phyloP scores from a whole-genome alignment of 768 basidiomycete genomes.

The Rhodosporidiobolus odoratus region DNA sequence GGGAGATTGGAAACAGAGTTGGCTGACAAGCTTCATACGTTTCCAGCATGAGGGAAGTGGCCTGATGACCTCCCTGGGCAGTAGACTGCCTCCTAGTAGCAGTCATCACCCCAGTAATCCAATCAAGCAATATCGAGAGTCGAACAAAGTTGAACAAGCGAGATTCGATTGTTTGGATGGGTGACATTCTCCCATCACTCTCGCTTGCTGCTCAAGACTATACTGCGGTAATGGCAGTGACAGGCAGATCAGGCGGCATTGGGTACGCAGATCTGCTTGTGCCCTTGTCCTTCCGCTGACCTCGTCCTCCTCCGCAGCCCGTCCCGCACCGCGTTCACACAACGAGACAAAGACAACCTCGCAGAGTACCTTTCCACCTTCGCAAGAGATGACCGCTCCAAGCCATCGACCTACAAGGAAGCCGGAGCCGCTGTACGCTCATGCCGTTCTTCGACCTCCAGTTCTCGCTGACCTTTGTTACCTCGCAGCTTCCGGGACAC shows the following conservation, averaged over 20 bases:
- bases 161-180: background rate
- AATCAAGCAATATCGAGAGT: background rate
- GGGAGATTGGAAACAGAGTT: background rate
- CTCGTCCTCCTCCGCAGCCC: background rate
- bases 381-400: background rate
- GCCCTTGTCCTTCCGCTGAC: background rate
- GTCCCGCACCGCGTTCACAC: background rate
- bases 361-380: background rate
- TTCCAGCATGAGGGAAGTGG: constrained; percentile 33
- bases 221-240: background rate
- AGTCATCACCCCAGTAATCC: background rate
- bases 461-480: background rate
- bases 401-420: background rate
- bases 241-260: background rate
- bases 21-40: constrained; percentile 35
- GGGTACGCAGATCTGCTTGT: background rate
- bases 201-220: background rate
- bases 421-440: background rate
- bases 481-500: background rate
- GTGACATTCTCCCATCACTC: background rate
- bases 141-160: background rate
- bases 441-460: background rate
- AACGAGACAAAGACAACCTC: background rate
- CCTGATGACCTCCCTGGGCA: background rate
- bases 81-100: background rate